Conservation (phyloP, 352 stramenopile genomes). For the Sclerospora graminicola region DNA sequence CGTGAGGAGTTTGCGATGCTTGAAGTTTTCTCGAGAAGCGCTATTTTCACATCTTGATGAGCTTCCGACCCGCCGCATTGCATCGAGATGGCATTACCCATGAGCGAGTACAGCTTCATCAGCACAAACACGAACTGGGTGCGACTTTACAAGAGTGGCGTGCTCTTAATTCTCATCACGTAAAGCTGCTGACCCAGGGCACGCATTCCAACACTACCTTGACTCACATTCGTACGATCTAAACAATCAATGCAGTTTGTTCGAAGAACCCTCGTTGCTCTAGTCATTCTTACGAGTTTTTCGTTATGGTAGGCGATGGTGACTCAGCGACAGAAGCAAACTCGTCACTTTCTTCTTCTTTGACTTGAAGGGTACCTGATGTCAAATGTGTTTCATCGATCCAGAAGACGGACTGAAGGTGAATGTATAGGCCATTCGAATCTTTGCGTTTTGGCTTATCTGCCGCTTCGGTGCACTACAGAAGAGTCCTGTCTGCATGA, state of each 20-base stretch:
- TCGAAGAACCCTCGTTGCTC: too few species aligned
- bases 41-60: conserved; percentile 97
- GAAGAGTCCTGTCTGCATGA: conserved; percentile 97
- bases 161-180: conserved; percentile 93
- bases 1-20: conserved; percentile 95
- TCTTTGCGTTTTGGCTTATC: conserved; percentile 50
- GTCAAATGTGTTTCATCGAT: conserved; percentile 19
- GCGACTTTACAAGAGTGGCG: conserved; percentile 62
- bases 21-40: conserved; percentile 73
- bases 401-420: conserved; percentile 18
- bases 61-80: conserved; percentile 99
- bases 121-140: conserved; percentile 93
- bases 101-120: conserved; percentile 97
- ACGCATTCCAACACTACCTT: too few species aligned
- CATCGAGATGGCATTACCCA: conserved; percentile 97
- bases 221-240: too few species aligned
- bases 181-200: conserved; percentile 95
- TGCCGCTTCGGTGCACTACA: conserved; percentile 85
- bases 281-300: conserved; percentile 82
- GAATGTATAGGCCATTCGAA: conserved; percentile 38
- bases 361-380: too few species aligned
- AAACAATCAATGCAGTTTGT: too few species aligned
- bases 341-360: conserved; percentile 10
- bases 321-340: conserved; percentile 3
- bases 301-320: conserved; percentile 58